Evolutionary conservation across 2,329 filamentous ascomycete species (phyloP).

Genomic region (Hysterium pulicare): DNA sequence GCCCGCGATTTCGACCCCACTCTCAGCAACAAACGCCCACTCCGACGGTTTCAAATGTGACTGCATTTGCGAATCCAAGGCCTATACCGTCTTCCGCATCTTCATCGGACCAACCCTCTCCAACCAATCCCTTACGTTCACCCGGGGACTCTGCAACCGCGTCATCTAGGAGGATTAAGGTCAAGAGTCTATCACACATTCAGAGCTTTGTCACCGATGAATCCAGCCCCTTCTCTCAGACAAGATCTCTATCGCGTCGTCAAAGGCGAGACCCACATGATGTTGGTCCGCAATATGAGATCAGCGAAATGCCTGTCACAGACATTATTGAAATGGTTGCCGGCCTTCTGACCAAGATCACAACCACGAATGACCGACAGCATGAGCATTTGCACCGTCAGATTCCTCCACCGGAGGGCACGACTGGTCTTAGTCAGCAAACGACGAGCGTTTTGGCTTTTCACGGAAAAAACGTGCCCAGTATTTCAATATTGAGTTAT

Average conservation of each 20-base stretch:
- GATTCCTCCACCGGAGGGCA: conserved; percentile 59
- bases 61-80: conserved; percentile 17
- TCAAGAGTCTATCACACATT: conserved; percentile 87
- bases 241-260: conserved; percentile 38
- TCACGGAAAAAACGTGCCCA: conserved; percentile 96
- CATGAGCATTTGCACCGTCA: conserved; percentile 85
- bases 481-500: conserved; percentile 95
- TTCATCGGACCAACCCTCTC: conserved; percentile 26
- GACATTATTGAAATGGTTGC: conserved; percentile 99
- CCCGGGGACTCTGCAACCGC: conserved; percentile 28
- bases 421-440: conserved; percentile 58
- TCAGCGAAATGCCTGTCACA: conserved; percentile 93
- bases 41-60: conserved; percentile 13
- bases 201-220: conserved; percentile 83
- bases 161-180: conserved; percentile 65
- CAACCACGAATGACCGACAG: conserved; percentile 90
- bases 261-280: conserved; percentile 48
- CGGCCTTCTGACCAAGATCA: conserved; percentile 92
- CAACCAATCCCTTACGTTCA: conserved; percentile 23
- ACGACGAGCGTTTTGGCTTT: conserved; percentile 83
- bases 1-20: conserved; percentile 33
- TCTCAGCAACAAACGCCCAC: conserved; percentile 32
- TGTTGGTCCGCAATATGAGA: conserved; percentile 71
- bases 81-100: conserved; percentile 22
- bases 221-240: conserved; percentile 55